phyloP scores from a whole-genome alignment of 2,329 filamentous ascomycete genomes.

The Penicillium sp. region DNA sequence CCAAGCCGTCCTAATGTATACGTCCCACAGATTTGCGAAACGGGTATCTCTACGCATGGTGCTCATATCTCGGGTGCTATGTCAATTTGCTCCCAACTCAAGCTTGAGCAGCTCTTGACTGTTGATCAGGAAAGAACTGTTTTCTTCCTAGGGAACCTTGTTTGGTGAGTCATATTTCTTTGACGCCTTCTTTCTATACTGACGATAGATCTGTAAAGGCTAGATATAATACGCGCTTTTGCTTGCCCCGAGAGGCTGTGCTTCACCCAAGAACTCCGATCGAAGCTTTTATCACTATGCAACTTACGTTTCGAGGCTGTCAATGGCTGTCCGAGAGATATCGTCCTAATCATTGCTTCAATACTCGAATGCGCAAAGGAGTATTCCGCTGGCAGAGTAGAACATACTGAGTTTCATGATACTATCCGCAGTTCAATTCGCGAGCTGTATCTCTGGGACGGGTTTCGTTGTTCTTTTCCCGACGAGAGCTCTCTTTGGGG shows the following conservation, averaged over 20 bases:
- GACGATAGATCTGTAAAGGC: slow-evolving; percentile 17
- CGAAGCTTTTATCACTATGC: slow-evolving; percentile 28
- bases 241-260: slow-evolving; percentile 31
- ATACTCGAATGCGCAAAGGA: slow-evolving; percentile 33
- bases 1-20: not conserved
- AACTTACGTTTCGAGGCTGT: slow-evolving; percentile 33
- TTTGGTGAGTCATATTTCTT: slow-evolving; percentile 22
- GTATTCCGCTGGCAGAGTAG: slow-evolving; percentile 21
- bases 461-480: slow-evolving; percentile 25
- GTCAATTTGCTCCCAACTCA: slow-evolving; percentile 36
- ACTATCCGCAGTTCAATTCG: slow-evolving; percentile 9
- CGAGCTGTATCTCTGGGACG: slow-evolving; percentile 30
- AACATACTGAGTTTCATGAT: slow-evolving; percentile 2
- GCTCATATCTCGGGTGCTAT: slow-evolving; percentile 39
- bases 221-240: slow-evolving; percentile 38
- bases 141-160: slow-evolving; percentile 36
- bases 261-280: slow-evolving; percentile 32
- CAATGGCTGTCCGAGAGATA: slow-evolving; percentile 34
- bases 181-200: not conserved
- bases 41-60: slow-evolving; percentile 36
- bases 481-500: slow-evolving; percentile 29
- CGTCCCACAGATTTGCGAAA: slow-evolving; percentile 33
- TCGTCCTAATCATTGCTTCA: slow-evolving; percentile 34
- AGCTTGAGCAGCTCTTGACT: slow-evolving; percentile 27
- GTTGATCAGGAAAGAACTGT: slow-evolving; percentile 30